Base-by-base conservation (phyloP, 2,329 filamentous ascomycete genomes). In the Ascocoryne sarcoides region DNA sequence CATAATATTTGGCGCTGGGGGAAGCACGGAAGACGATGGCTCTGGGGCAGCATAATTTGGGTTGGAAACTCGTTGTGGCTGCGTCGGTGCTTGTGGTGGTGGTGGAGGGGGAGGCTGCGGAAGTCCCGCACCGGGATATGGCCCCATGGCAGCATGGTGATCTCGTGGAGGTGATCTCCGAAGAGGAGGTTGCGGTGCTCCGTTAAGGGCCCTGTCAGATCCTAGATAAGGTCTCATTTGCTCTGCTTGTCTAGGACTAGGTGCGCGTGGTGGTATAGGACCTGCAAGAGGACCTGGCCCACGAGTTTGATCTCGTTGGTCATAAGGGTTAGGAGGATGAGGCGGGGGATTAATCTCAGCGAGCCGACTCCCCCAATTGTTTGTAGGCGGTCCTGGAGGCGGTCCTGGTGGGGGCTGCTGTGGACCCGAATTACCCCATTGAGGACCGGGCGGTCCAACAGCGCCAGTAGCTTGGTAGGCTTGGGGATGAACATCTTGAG, bases 401-500 rank as follows among this genome's bases (percentile, higher is more conserved):
- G 59, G 60, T 10, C 57, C 70, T 36, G 71, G 63, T 45, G 76
- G 72, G 17, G 74, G 75, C 14, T 79, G 74, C 41, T 80, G 80
- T 23, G 80, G 80, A 45, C 72, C 70, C 36, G 87, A 84, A 43
- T 81, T 83, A 47, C 84, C 85, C 90, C 90, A 96, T 60, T 93
- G 84, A 48, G 88, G 89, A 37, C 82, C 83, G 38, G 86, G 85
- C 43, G 87, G 87, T 9, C 84, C 86, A 50, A 84, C 84, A 39
- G 92, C 82, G 31, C 84, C 84, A 35, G 81, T 76, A 39, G 80
- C 77, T 62, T 95, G 88, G 57, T 96, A 96, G 5, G 89, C 85
- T 58, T 95, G 87, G 36, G 90, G 90, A 60, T 96, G 89, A 16
- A 96, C 88, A 62, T 98, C 92, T 57, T 94, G 90, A 5, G 92